Percentiles rank a stretch among this genome's conserved stretches.
Conservation (phyloP, 257 asterid genomes). For the Fraxinus excelsior region DNA sequence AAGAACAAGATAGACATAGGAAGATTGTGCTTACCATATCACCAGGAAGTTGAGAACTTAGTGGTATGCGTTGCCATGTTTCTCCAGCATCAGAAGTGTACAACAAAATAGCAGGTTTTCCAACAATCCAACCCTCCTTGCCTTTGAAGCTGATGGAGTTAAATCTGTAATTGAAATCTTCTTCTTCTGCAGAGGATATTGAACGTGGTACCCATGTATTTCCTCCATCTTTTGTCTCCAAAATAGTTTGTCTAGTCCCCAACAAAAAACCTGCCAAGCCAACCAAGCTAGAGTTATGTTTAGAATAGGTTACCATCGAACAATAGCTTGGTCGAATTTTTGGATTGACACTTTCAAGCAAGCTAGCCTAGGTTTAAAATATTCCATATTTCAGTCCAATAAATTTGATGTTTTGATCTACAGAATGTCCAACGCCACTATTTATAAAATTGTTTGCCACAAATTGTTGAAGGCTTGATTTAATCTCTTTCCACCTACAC, state of each 20-base stretch:
- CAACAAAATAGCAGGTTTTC: constrained; percentile 86
- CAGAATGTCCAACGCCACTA: not conserved
- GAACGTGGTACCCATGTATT: constrained; percentile 81
- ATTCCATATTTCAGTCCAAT: not conserved
- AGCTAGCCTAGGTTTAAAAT: no score
- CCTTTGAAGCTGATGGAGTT: constrained; percentile 91
- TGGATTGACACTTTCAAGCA: no score
- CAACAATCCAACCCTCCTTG: constrained; percentile 96
- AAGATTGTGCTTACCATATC: constrained; percentile 61
- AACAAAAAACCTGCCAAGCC: constrained; percentile 64
- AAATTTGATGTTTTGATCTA: not conserved
- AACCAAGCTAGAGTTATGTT: constrained; percentile 5
- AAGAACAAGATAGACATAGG: constrained; percentile 4
- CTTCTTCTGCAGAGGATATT: constrained; percentile 92
- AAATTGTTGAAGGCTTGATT: not conserved
- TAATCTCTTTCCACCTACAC: not conserved
- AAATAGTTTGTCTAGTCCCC: constrained; percentile 89
- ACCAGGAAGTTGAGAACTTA: constrained; percentile 94
- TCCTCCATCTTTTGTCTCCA: constrained; percentile 97
- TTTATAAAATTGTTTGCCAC: not conserved
- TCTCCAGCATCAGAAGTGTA: constrained; percentile 89
- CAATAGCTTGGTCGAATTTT: no score
- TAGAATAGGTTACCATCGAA: not conserved
- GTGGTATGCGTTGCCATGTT: constrained; percentile 78
- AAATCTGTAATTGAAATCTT: constrained; percentile 91